phyloP scores from a whole-genome alignment of 805 yeast genomes.

The Cyberlindnera mycetangii region DNA sequence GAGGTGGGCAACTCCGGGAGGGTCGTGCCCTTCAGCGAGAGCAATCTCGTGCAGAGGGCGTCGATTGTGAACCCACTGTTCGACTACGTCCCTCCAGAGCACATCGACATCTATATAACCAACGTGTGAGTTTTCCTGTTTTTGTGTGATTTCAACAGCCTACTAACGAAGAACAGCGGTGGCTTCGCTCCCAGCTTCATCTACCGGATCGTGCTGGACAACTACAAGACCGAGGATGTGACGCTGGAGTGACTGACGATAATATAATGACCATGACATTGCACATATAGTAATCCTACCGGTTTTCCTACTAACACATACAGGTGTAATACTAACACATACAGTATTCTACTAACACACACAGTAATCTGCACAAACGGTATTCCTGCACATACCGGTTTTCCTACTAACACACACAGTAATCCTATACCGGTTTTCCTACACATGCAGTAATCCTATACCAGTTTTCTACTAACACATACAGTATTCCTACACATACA shows the following conservation, averaged over 20 bases:
- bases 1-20: slow-evolving; percentile 96
- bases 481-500: too few species aligned
- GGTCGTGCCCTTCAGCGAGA: slow-evolving; percentile 73
- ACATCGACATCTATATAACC: slow-evolving; percentile 90
- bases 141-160: slow-evolving; percentile 3
- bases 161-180: slow-evolving; percentile 41
- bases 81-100: slow-evolving; percentile 92
- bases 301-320: not conserved
- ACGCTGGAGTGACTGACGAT: slow-evolving; percentile 40
- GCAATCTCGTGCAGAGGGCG: slow-evolving; percentile 64
- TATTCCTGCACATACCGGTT: too few species aligned
- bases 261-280: not conserved
- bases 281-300: too few species aligned
- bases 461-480: not conserved
- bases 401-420: not conserved
- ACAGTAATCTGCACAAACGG: too few species aligned
- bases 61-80: slow-evolving; percentile 84
- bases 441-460: not conserved
- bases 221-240: slow-evolving; percentile 84
- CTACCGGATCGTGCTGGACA: slow-evolving; percentile 91
- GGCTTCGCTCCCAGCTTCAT: slow-evolving; percentile 96
- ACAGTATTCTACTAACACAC: too few species aligned
- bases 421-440: too few species aligned
- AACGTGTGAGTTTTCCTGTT: slow-evolving; percentile 49
- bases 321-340: too few species aligned